Conservation (phyloP, 257 asterid genomes). For the Nicotiana tomentosiformis region DNA sequence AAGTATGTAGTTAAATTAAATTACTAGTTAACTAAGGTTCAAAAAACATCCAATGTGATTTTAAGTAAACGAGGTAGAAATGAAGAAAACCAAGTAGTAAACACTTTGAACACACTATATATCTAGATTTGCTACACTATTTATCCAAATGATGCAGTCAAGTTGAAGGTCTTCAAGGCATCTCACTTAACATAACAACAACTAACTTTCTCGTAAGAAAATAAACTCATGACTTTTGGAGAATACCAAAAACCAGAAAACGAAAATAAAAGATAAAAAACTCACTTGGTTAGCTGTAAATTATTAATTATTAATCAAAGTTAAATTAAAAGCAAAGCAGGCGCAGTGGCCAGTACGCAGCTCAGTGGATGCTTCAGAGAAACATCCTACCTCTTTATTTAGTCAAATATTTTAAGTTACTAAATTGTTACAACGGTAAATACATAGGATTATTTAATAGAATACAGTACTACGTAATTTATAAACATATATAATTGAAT, state of each 20-base stretch:
- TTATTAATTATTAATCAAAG: background rate
- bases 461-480: no score
- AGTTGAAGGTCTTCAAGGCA: conserved; percentile 2
- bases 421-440: background rate
- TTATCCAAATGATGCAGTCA: conserved; percentile 7
- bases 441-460: background rate
- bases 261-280: no score
- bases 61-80: conserved; percentile 2
- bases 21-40: background rate
- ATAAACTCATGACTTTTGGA: background rate
- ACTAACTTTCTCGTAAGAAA: conserved; percentile 1
- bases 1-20: background rate
- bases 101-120: background rate
- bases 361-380: conserved; percentile 10
- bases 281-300: background rate
- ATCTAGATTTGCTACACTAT: background rate
- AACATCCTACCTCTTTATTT: background rate
- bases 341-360: background rate
- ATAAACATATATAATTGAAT: no score
- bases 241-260: background rate
- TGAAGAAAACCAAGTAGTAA: background rate
- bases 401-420: background rate
- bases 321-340: background rate
- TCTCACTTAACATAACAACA: background rate
- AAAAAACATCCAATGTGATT: background rate